Evolutionary conservation across 129 eudicot genomes (phyloP), one percentile per base, ranked within the genome.

Genomic region (Flaveria ramosissima): DNA sequence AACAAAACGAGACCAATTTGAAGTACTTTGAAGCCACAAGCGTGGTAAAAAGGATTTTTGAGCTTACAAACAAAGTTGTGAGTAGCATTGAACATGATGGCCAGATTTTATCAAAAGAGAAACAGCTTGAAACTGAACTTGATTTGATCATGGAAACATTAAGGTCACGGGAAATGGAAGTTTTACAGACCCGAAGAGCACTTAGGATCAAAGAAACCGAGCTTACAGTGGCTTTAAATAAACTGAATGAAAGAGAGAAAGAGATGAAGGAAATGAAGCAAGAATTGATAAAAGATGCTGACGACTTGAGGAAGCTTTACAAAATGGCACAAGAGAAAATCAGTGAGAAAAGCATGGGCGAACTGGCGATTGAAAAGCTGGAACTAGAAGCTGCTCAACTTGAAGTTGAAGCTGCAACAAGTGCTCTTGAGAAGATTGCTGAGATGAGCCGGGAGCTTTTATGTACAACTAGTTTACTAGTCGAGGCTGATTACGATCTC

Each of bases 321-420:
- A 71, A 75, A 14, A 47, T 78, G 79, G 82, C 85, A 36, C 89
- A 89, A 73, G 90, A 86, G 63, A 84, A 64, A 64, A 82, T 82
- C 9, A 88, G 89, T 46, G 91, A 72, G 36, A 78, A 72, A 71
- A 83, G 77, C 46, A 68, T 87, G 1, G 89, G 87, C 3, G 96
- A 91, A 68, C 71, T 93, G 70, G 88, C 88, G 50, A 76, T 86
- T 2, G 98, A 94, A 78, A 86, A 89, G 46, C 84, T 91, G 51
- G 87, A 91, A 76, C 21, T 93, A 64, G 98, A 91, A 81, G 98
- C 91, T 64, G 97, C 97, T 74, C 89, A 87, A 77, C 82, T 94
- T 57, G 93, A 94, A 82, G 85, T 87, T 61, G 93, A 91, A 78
- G 96, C 96, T 60, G 98, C 97, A 69, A 89, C 92, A 0, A 86